phyloP scores from a whole-genome alignment of 2,329 filamentous ascomycete genomes.

The Aureobasidium sp. region DNA sequence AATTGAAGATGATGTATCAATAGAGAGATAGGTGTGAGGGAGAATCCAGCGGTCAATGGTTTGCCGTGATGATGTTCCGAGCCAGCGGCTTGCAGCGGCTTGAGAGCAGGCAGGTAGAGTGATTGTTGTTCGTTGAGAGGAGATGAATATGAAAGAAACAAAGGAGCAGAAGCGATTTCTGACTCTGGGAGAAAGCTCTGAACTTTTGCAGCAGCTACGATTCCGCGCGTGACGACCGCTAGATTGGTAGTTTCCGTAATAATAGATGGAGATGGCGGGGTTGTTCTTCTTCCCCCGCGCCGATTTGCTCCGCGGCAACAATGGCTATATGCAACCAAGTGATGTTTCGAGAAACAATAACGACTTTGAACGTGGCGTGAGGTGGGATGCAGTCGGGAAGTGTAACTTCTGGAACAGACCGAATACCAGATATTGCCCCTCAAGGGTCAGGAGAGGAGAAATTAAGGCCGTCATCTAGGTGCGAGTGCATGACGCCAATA shows the following conservation, averaged over 20 bases:
- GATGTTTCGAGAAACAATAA: not conserved
- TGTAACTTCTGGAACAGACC: slow-evolving; percentile 2
- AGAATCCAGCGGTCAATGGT: not conserved
- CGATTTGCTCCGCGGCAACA: slow-evolving; percentile 8
- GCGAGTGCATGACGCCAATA: not conserved
- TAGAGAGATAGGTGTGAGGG: not conserved
- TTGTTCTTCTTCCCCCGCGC: slow-evolving; percentile 12
- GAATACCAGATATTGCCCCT: not conserved
- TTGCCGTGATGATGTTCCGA: not conserved
- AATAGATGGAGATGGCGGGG: slow-evolving; percentile 14
- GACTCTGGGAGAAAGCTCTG: not conserved
- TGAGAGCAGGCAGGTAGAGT: not conserved
- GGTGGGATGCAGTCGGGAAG: not conserved
- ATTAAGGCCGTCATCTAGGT: slow-evolving; percentile 7
- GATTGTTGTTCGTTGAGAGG: not conserved
- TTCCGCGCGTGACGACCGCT: slow-evolving; percentile 9
- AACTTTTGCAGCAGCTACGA: not conserved
- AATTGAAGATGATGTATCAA: not conserved
- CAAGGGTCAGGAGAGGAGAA: not conserved
- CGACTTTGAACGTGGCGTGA: not conserved
- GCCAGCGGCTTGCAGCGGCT: slow-evolving; percentile 2
- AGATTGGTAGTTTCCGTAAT: slow-evolving; percentile 9
- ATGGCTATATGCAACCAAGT: not conserved
- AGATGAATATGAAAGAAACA: not conserved
- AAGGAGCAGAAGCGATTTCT: not conserved